These are phyloP conservation scores for Hypoxylon sp. DNA, from an alignment of 2,329 filamentous ascomycete species.

Conservation along the genomic window DNA sequence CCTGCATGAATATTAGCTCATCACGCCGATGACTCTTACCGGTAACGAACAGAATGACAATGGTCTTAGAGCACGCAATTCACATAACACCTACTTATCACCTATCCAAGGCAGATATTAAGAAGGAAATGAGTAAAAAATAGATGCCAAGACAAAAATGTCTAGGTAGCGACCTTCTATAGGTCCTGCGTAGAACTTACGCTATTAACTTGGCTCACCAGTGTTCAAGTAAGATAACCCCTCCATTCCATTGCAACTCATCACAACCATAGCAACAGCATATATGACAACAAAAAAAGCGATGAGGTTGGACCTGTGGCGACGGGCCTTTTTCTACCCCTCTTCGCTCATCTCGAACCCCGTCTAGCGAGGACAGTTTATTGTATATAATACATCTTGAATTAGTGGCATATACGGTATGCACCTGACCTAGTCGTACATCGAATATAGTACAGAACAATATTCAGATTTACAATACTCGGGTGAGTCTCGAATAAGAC, in stretches of 20 bases:
- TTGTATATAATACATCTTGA: too few species aligned
- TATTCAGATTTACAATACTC: background rate
- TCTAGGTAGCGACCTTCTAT: background rate
- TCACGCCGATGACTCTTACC: conserved; percentile 45
- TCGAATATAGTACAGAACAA: background rate
- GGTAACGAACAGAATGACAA: conserved; percentile 2
- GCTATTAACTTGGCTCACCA: background rate
- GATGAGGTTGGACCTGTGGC: too few species aligned
- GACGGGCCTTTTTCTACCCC: background rate
- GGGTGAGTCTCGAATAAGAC: background rate
- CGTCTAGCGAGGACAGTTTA: background rate
- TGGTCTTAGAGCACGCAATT: background rate
- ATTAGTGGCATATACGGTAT: background rate
- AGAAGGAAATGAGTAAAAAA: background rate
- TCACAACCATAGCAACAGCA: background rate
- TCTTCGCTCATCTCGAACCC: background rate
- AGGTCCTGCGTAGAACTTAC: background rate
- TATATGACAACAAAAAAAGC: background rate
- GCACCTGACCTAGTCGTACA: conserved; percentile 5
- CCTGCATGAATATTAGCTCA: background rate
- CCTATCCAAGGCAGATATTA: background rate
- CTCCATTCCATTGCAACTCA: background rate
- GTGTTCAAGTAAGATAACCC: background rate
- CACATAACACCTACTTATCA: background rate
- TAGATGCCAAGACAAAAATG: background rate